A percentile compares a stretch with the other conserved stretches of the same genome.
Conservation (phyloP, 2,329 filamentous ascomycete species). For the Pestalotiopsis sp. region DNA sequence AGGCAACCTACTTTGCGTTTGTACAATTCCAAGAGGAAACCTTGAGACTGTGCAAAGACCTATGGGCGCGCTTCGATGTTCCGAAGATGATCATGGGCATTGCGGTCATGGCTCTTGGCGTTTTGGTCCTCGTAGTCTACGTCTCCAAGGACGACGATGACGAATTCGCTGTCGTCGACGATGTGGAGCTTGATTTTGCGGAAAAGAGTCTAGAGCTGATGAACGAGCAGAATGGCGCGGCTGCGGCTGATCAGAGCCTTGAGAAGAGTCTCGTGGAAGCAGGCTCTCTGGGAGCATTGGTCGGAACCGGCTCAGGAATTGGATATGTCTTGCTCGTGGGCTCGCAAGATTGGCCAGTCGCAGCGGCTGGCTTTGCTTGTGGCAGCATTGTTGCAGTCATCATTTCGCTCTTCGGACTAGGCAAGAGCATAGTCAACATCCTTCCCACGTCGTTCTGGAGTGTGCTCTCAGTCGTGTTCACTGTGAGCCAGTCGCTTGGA, state of each 20-base stretch:
- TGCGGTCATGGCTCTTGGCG: conserved; percentile 66
- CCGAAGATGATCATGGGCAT: conserved; percentile 84
- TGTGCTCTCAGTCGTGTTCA: conserved; percentile 81
- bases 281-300: conserved; percentile 36
- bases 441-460: conserved; percentile 82
- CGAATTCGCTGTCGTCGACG: conserved; percentile 55
- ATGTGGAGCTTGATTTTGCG: conserved; percentile 60
- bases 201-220: conserved; percentile 60
- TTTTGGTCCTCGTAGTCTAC: conserved; percentile 74
- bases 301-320: conserved; percentile 35
- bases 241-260: conserved; percentile 36
- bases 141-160: conserved; percentile 62
- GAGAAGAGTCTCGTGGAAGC: conserved; percentile 41
- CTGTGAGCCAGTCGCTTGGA: conserved; percentile 84
- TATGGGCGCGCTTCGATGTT: conserved; percentile 94
- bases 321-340: conserved; percentile 34
- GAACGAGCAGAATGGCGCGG: conserved; percentile 31
- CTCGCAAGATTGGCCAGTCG: conserved; percentile 43
- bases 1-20: conserved; percentile 60
- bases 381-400: conserved; percentile 45
- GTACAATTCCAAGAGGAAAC: conserved; percentile 77
- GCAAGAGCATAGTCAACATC: conserved; percentile 52
- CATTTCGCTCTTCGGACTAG: conserved; percentile 43
- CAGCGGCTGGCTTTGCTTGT: conserved; percentile 44
- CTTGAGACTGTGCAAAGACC: conserved; percentile 74